Percentiles rank a stretch among this genome's conserved stretches.
Conservation (phyloP, 257 asterid species). For the Anisodus tanguticus region DNA sequence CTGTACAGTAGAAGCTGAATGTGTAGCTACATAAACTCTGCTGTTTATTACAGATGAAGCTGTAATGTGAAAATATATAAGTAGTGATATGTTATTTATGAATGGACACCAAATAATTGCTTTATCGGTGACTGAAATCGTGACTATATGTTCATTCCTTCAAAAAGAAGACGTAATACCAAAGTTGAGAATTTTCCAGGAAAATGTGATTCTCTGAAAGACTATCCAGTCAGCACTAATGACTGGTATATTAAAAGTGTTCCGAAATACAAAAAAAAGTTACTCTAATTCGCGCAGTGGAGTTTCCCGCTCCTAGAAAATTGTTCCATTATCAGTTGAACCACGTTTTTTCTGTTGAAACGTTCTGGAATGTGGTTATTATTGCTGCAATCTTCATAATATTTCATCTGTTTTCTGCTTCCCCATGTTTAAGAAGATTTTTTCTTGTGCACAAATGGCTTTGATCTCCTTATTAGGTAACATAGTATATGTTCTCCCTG, state of each 20-base stretch:
- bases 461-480: neutral
- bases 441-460: neutral
- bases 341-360: too few species aligned
- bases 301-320: neutral
- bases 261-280: too few species aligned
- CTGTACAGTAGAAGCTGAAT: neutral
- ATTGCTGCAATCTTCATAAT: too few species aligned
- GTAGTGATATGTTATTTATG: too few species aligned
- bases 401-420: neutral
- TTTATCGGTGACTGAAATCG: too few species aligned
- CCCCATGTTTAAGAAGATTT: neutral
- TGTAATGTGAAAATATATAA: neutral
- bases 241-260: neutral
- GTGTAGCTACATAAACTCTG: neutral
- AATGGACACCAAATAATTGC: too few species aligned
- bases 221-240: neutral
- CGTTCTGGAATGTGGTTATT: neutral
- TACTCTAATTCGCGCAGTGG: neutral
- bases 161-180: neutral
- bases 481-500: neutral
- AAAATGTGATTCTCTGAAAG: neutral
- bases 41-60: constrained; percentile 2
- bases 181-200: neutral
- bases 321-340: neutral
- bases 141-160: too few species aligned